A percentile compares a stretch with the other conserved stretches of the same genome.
phyloP scores from a whole-genome alignment of 108 stramenopile species.

The Schizochytrium sp. region DNA sequence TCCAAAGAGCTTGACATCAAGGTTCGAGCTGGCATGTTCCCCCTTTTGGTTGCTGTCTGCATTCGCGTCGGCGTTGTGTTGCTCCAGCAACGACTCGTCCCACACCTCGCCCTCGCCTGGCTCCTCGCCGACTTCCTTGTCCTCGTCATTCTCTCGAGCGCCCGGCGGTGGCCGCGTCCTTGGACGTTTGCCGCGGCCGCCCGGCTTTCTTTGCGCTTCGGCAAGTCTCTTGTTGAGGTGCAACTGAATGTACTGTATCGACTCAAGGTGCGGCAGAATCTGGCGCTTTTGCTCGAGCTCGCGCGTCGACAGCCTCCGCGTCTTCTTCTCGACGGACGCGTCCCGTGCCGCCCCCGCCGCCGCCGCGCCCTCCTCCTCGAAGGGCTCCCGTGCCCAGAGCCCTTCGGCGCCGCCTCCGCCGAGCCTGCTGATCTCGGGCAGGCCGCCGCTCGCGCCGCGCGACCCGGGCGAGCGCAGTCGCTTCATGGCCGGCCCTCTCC shows the following conservation, averaged over 20 bases:
- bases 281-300: not conserved
- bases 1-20: not conserved
- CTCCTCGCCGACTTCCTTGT: not conserved
- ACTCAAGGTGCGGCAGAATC: not conserved
- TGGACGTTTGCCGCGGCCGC: not conserved
- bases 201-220: not conserved
- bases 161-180: not conserved
- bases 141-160: not conserved
- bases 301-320: not conserved
- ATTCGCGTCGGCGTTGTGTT: too few species aligned
- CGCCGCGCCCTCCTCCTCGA: not conserved
- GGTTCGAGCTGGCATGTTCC: not conserved
- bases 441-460: not conserved
- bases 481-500: not conserved
- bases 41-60: not conserved
- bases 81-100: not conserved
- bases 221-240: not conserved
- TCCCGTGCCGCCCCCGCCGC: not conserved
- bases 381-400: too few species aligned
- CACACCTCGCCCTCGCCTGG: not conserved
- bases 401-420: not conserved
- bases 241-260: constrained; percentile 1
- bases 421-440: not conserved
- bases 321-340: not conserved
- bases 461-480: not conserved